Conservation (phyloP, 495 filamentous ascomycete genomes). For the Chaetomium cochliodes region DNA sequence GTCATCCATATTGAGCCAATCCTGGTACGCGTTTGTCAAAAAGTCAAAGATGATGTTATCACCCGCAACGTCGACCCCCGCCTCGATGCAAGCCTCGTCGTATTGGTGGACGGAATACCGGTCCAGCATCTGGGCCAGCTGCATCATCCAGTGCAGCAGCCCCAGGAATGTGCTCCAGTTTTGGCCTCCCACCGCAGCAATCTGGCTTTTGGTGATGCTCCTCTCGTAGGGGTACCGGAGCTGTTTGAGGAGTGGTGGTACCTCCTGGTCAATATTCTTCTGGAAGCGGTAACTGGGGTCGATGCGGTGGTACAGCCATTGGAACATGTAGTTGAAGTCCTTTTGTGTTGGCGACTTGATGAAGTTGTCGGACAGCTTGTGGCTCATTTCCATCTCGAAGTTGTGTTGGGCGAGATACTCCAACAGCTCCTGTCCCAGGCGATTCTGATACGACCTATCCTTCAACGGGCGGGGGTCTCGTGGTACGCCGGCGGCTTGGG, state of each 20-base stretch:
- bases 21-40: conserved; percentile 80
- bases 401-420: conserved; percentile 89
- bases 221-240: conserved; percentile 92
- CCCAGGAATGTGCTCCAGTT: conserved; percentile 95
- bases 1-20: conserved; percentile 86
- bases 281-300: conserved; percentile 89
- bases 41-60: conserved; percentile 95
- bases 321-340: conserved; percentile 94
- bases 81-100: conserved; percentile 81
- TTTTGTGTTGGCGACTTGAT: conserved; percentile 94
- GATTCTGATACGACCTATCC: conserved; percentile 72
- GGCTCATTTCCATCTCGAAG: conserved; percentile 97
- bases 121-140: conserved; percentile 88
- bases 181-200: conserved; percentile 88
- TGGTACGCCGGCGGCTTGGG: conserved; percentile 72
- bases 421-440: conserved; percentile 82
- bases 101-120: conserved; percentile 70
- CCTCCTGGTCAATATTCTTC: conserved; percentile 90
- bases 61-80: conserved; percentile 78
- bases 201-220: conserved; percentile 90
- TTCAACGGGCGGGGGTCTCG: conserved; percentile 86
- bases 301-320: conserved; percentile 94
- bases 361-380: conserved; percentile 80
- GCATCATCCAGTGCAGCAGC: conserved; percentile 98
- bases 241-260: conserved; percentile 85